Conservation (phyloP, 1,284 basidiomycete species). For the Fomitopsis palustris region DNA sequence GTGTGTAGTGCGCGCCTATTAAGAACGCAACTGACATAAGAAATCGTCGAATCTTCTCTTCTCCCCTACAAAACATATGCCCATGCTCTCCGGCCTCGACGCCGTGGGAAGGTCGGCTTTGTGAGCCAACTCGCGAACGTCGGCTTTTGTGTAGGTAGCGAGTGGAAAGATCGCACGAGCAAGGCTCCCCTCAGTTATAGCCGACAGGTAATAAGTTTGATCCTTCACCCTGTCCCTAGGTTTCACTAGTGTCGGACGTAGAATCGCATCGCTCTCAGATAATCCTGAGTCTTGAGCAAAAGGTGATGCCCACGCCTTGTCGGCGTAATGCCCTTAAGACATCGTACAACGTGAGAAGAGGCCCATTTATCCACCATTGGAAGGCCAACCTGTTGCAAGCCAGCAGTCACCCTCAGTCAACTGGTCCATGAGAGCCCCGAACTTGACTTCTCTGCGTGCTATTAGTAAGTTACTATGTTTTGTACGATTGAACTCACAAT, state of each 20-base stretch:
- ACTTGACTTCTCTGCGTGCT: slow-evolving; percentile 81
- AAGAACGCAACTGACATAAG: slow-evolving; percentile 48
- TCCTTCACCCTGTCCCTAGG: slow-evolving; percentile 77
- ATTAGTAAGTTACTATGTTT: neutral
- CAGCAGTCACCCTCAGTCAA: slow-evolving; percentile 47
- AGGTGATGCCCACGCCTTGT: slow-evolving; percentile 47
- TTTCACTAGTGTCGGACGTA: slow-evolving; percentile 62
- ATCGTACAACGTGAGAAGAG: neutral
- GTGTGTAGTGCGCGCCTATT: neutral
- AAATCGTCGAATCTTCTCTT: slow-evolving; percentile 73
- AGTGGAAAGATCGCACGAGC: slow-evolving; percentile 78
- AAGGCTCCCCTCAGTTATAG: slow-evolving; percentile 65
- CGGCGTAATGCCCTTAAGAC: slow-evolving; percentile 83
- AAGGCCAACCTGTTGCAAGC: slow-evolving; percentile 72
- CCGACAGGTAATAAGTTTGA: slow-evolving; percentile 92
- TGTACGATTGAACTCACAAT: neutral
- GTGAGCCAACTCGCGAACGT: slow-evolving; percentile 79
- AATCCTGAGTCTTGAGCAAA: slow-evolving; percentile 9
- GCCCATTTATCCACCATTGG: neutral
- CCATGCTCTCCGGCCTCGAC: slow-evolving; percentile 86
- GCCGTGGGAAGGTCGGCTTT: slow-evolving; percentile 74
- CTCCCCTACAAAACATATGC: slow-evolving; percentile 95
- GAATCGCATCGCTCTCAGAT: slow-evolving; percentile 14
- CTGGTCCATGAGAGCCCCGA: slow-evolving; percentile 78
- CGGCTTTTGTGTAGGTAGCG: slow-evolving; percentile 58